Conservation (phyloP, 768 basidiomycete genomes). For the Termitomyces sp. region DNA sequence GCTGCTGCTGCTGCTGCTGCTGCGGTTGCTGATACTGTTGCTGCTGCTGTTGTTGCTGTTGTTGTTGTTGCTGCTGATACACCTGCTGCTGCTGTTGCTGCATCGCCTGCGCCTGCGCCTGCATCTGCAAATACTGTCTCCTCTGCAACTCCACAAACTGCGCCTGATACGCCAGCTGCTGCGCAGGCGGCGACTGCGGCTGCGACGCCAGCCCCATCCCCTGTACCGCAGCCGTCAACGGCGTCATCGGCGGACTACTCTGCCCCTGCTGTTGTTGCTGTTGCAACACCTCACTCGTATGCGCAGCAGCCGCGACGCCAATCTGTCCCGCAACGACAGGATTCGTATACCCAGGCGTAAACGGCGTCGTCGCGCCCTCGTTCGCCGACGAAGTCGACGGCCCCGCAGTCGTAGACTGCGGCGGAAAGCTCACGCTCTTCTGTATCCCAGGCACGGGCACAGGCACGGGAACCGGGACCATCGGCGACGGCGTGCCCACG, state of each 20-base stretch:
- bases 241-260: slow-evolving; percentile 16
- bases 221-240: slow-evolving; percentile 21
- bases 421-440: slow-evolving; percentile 2
- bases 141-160: slow-evolving; percentile 20
- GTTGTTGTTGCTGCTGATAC: slow-evolving; percentile 10
- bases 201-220: slow-evolving; percentile 17
- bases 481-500: slow-evolving; percentile 27
- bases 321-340: background rate
- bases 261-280: background rate
- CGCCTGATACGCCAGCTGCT: slow-evolving; percentile 17
- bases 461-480: background rate
- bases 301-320: background rate
- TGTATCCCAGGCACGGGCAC: background rate
- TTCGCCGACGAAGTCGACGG: background rate
- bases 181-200: slow-evolving; percentile 9
- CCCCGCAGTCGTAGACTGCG: background rate
- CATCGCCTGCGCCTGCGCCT: slow-evolving; percentile 16
- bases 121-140: slow-evolving; percentile 25
- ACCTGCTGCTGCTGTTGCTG: slow-evolving; percentile 12
- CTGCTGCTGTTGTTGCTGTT: slow-evolving; percentile 12
- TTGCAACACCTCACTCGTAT: background rate
- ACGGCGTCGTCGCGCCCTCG: slow-evolving; percentile 8
- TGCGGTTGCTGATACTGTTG: slow-evolving; percentile 8
- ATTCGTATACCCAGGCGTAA: slow-evolving; percentile 16
- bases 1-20: slow-evolving; percentile 11